Base-by-base conservation (phyloP, 345 rosid species). In the Durio zibethinus region DNA sequence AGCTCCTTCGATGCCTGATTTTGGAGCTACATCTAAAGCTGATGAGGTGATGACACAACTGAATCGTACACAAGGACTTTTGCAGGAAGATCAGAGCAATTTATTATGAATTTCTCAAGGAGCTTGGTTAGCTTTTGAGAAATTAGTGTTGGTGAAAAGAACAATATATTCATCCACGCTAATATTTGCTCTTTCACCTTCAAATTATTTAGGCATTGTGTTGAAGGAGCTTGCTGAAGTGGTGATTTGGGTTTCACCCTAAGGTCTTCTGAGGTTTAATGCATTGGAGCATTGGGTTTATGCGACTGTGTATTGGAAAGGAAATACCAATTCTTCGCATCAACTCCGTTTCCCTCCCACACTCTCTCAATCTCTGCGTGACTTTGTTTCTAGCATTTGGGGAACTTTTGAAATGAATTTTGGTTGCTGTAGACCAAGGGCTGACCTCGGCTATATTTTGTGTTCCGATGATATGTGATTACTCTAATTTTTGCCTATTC, bases 11-110 rank as follows among this genome's bases (percentile, higher is more conserved):
- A 84, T 11, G 25, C 89, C 90, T 5, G 57, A 61, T 21, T 29
- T 31, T 29, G 64, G 81, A 4, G 89, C 93, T 56, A 84, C 21
- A 23, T 85, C 86, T 54, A 85, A 71, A 57, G 69, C 83, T 89
- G 7, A 16, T 45, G 16, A 45, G 16, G 50, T 45, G 50, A 84
- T 0, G 91, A 89, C 76, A 86, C 74, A 48, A 71, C 57, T 0
- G 89, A 79, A 60, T 86, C 90, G 4, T 87, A 89, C 0, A 86
- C 43, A 0, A 87, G 76, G 25, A 80, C 82, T 9, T 29, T 76
- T 6, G 85, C 78, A 5, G 73, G 64, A 47, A 25, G 33, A 14
- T 76, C 74, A 0, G 79, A 75, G 23, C 36, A 63, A 9, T 63
- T 84, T 45, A 21, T 38, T 42, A 20, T 10, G 38, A 73, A 77